phyloP scores from a whole-genome alignment of 768 basidiomycete genomes.

The Russula sp. region DNA sequence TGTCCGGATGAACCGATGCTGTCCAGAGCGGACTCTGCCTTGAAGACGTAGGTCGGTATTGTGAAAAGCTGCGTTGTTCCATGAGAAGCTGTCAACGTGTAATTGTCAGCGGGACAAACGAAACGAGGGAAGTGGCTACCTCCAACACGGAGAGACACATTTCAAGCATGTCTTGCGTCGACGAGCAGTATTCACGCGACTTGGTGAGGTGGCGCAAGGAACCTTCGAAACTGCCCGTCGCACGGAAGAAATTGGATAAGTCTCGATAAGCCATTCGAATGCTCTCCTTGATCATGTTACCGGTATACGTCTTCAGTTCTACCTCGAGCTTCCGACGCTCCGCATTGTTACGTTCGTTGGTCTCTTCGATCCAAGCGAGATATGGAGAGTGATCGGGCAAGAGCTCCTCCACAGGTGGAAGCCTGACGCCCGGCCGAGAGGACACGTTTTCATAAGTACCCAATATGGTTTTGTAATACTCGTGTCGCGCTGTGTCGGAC shows the following conservation, averaged over 20 bases:
- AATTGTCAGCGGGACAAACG: constrained; percentile 3
- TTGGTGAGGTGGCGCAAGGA: constrained; percentile 86
- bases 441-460: constrained; percentile 53
- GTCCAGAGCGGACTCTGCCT: constrained; percentile 90
- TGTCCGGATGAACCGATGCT: constrained; percentile 41
- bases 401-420: constrained; percentile 50
- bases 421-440: constrained; percentile 35
- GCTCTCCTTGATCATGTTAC: constrained; percentile 99
- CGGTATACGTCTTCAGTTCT: constrained; percentile 90
- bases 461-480: constrained; percentile 51
- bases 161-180: constrained; percentile 88
- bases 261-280: constrained; percentile 93
- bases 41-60: constrained; percentile 92
- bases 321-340: constrained; percentile 85
- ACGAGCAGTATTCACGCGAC: constrained; percentile 88
- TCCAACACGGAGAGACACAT: constrained; percentile 84
- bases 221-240: constrained; percentile 64
- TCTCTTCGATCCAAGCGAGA: constrained; percentile 65
- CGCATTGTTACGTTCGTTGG: constrained; percentile 58
- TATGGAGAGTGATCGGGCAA: constrained; percentile 49
- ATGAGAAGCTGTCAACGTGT: constrained; percentile 59
- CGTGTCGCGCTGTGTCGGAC: constrained; percentile 62
- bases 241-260: constrained; percentile 73
- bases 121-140: constrained; percentile 41
- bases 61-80: constrained; percentile 82